Conservation (phyloP, 2,329 filamentous ascomycete genomes). For the Fusarium incarnatum region DNA sequence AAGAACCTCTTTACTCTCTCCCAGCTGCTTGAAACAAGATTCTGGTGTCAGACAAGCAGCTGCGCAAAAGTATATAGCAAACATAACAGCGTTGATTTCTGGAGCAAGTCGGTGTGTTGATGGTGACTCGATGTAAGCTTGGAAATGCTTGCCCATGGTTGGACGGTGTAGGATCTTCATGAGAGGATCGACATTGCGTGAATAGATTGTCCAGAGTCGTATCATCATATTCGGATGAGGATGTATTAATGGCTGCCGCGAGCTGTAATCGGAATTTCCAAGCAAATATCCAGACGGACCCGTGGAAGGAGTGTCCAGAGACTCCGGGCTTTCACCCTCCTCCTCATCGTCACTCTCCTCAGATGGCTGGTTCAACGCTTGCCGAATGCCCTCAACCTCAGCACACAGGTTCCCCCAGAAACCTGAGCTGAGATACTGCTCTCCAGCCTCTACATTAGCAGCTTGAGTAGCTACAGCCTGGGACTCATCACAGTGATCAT, state of each 20-base stretch:
- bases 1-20: conserved; percentile 51
- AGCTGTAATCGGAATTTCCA: conserved; percentile 43
- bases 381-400: conserved; percentile 59
- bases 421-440: conserved; percentile 56
- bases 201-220: conserved; percentile 53
- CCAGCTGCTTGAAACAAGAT: conserved; percentile 50
- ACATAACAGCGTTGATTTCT: conserved; percentile 53
- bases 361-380: conserved; percentile 57
- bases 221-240: conserved; percentile 54
- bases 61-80: conserved; percentile 58
- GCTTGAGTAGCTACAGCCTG: conserved; percentile 32
- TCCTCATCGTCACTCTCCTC: conserved; percentile 54
- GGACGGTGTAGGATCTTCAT: conserved; percentile 60
- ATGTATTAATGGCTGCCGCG: conserved; percentile 45
- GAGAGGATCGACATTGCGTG: conserved; percentile 57
- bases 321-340: conserved; percentile 50
- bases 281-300: conserved; percentile 47
- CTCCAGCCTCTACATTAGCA: conserved; percentile 37
- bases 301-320: conserved; percentile 40
- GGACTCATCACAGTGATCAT: conserved; percentile 31
- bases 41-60: conserved; percentile 50
- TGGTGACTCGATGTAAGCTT: conserved; percentile 44
- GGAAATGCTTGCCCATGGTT: conserved; percentile 49
- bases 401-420: conserved; percentile 59
- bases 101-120: conserved; percentile 29